These are phyloP conservation scores for Aspergillus pseudonomiae DNA, from an alignment of 2,329 filamentous ascomycete genomes.

Conservation along the genomic window DNA sequence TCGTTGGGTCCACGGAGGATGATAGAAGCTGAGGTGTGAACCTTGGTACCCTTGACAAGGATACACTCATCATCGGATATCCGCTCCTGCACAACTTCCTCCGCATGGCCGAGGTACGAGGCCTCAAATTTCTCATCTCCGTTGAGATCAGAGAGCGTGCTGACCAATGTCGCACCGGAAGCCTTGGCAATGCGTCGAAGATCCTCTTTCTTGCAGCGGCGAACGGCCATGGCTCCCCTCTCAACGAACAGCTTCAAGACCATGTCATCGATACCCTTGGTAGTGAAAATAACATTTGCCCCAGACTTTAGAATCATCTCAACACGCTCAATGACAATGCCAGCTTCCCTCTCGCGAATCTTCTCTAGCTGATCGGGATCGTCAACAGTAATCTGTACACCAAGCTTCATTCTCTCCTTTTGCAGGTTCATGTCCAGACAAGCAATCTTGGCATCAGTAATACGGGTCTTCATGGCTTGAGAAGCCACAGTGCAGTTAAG, in stretches of 20 bases:
- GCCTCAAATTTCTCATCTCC: conserved; percentile 96
- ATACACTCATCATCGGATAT: conserved; percentile 99
- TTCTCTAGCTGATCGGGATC: conserved; percentile 97
- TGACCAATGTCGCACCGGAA: conserved; percentile 89
- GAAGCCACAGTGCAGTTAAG: conserved; percentile 98
- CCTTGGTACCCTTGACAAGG: conserved; percentile 91
- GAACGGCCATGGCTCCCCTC: conserved; percentile 91
- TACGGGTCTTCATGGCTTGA: conserved; percentile 93
- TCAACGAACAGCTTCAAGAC: conserved; percentile 94
- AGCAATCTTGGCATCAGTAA: conserved; percentile 94
- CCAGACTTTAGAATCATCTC: conserved; percentile 98
- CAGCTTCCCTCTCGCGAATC: conserved; percentile 88
- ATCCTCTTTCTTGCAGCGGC: conserved; percentile 98
- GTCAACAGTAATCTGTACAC: conserved; percentile 96
- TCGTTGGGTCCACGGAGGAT: conserved; percentile 96
- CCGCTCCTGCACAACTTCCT: conserved; percentile 96
- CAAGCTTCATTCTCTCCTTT: conserved; percentile 99
- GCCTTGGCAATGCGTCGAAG: conserved; percentile 93
- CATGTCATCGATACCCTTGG: conserved; percentile 97
- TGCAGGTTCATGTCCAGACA: conserved; percentile 97
- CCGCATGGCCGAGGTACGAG: conserved; percentile 84
- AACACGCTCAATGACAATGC: conserved; percentile 89
- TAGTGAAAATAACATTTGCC: conserved; percentile 93
- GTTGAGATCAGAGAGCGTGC: conserved; percentile 92
- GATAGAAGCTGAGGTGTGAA: conserved; percentile 90